Evolutionary conservation across 371 early-diverging fungal species (phyloP).

Genomic region (Dentiscutata heterogama): DNA sequence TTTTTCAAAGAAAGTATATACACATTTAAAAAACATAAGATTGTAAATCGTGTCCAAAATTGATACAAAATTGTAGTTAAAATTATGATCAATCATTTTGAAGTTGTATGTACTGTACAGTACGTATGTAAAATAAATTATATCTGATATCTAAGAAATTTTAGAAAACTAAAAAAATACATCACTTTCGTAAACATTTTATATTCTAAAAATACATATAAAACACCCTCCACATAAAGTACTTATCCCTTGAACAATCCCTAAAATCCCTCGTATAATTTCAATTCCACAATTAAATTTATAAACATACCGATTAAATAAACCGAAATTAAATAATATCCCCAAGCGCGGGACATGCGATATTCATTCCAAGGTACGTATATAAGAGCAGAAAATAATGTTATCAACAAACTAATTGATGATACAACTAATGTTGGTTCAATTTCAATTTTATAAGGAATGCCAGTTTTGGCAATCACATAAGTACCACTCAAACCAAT

Average conservation of each 20-base stretch:
- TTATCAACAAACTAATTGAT: constrained; percentile 59
- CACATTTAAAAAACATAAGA: too few species aligned
- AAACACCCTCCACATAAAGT: too few species aligned
- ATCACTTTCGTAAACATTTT: too few species aligned
- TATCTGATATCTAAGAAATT: too few species aligned
- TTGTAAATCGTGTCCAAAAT: too few species aligned
- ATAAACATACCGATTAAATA: constrained; percentile 63
- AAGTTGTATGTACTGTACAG: too few species aligned
- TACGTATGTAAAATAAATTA: too few species aligned
- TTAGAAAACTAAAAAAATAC: too few species aligned
- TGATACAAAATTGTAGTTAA: too few species aligned
- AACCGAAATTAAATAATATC: constrained; percentile 62
- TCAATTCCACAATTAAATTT: constrained; percentile 64
- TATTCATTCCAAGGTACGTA: constrained; percentile 66
- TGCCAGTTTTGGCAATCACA: constrained; percentile 59
- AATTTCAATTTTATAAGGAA: constrained; percentile 60
- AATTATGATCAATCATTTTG: too few species aligned
- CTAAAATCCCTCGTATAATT: background rate
- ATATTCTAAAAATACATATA: too few species aligned
- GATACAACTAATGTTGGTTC: constrained; percentile 68
- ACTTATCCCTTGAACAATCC: background rate
- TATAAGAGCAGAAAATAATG: constrained; percentile 59
- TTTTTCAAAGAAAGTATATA: too few species aligned
- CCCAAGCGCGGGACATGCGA: constrained; percentile 61
- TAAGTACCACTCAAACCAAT: constrained; percentile 76